These are phyloP conservation scores for Cryptosporidium felis DNA, from an alignment of 169 alveolate species.

Conservation along the genomic window DNA sequence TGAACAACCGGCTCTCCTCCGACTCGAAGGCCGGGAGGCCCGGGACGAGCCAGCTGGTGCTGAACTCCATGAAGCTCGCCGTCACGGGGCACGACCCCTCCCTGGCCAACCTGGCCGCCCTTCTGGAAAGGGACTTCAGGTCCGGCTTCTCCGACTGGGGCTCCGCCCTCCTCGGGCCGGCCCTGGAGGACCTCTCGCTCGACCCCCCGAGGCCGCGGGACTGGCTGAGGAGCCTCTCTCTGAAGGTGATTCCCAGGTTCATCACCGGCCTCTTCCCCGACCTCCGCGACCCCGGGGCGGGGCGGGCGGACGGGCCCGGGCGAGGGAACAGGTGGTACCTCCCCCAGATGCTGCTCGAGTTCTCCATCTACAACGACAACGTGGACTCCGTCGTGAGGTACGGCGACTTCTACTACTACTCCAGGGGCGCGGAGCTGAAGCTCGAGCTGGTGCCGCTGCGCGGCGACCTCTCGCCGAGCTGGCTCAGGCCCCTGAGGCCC, in stretches of 20 bases:
- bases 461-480: background rate
- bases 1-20: background rate
- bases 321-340: slow-evolving; percentile 19
- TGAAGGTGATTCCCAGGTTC: background rate
- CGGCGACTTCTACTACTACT: slow-evolving; percentile 44
- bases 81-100: slow-evolving; percentile 50
- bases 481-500: slow-evolving; percentile 13
- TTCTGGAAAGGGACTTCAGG: slow-evolving; percentile 12
- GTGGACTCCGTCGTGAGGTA: slow-evolving; percentile 22
- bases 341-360: slow-evolving; percentile 52
- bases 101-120: slow-evolving; percentile 20
- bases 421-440: slow-evolving; percentile 1
- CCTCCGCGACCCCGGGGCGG: background rate
- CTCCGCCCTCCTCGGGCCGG: no score
- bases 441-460: background rate
- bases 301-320: background rate
- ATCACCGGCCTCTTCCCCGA: background rate
- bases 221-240: background rate
- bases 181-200: background rate
- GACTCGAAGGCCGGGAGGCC: background rate
- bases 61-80: slow-evolving; percentile 34
- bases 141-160: background rate
- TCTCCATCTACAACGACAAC: slow-evolving; percentile 27
- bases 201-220: background rate
- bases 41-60: background rate